phyloP scores from a whole-genome alignment of 148 eudicot genomes.

The Persicaria maculosa region DNA sequence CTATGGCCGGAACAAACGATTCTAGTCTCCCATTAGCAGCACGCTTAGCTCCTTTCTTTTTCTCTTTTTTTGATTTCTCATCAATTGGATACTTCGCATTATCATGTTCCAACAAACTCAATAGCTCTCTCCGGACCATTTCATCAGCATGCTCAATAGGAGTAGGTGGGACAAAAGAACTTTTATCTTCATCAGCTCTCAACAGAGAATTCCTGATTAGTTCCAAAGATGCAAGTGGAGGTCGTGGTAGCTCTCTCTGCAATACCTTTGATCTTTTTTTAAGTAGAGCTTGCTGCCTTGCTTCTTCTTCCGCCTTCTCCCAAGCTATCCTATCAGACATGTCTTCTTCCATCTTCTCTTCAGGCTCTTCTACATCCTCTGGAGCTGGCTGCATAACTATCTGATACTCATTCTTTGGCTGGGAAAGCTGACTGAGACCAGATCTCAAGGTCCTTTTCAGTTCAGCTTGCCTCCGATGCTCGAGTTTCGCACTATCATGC shows the following conservation, averaged over 20 bases:
- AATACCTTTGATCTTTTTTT: conserved; percentile 90
- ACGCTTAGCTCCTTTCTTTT: conserved; percentile 73
- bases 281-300: conserved; percentile 70
- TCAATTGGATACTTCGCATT: conserved; percentile 87
- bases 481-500: conserved; percentile 70
- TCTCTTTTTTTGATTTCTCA: conserved; percentile 71
- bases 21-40: conserved; percentile 39
- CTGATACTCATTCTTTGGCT: conserved; percentile 94
- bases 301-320: conserved; percentile 94
- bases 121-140: conserved; percentile 75
- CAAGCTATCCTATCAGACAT: conserved; percentile 95
- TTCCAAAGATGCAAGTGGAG: conserved; percentile 73
- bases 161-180: conserved; percentile 95
- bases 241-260: conserved; percentile 98
- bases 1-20: conserved; percentile 52
- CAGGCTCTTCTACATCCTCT: conserved; percentile 82
- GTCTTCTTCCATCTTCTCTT: conserved; percentile 92
- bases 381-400: conserved; percentile 69
- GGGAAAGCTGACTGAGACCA: conserved; percentile 79
- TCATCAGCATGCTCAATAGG: conserved; percentile 94
- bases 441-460: conserved; percentile 67
- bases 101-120: conserved; percentile 83
- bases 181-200: conserved; percentile 89
- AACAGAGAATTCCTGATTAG: conserved; percentile 61
- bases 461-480: conserved; percentile 71